A percentile compares a stretch with the other conserved stretches of the same genome.
These are phyloP conservation scores for Curvularia sp. DNA, from an alignment of 2,329 filamentous ascomycete species.

Conservation along the genomic window DNA sequence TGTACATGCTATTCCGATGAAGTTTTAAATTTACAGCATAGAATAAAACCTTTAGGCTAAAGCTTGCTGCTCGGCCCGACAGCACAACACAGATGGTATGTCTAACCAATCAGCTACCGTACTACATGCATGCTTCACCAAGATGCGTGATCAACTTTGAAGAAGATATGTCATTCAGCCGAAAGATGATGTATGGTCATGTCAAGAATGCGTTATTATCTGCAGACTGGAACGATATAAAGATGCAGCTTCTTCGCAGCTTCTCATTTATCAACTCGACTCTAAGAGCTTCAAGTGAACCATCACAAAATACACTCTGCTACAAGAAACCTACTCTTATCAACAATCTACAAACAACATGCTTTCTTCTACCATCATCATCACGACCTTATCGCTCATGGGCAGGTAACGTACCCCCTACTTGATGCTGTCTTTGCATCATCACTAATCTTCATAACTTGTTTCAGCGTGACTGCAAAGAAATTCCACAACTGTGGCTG, in stretches of 20 bases:
- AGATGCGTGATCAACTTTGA: constrained; percentile 1
- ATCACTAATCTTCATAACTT: constrained; percentile 1
- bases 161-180: not conserved
- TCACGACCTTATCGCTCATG: not conserved
- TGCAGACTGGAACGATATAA: not conserved
- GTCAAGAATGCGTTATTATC: not conserved
- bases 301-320: not conserved
- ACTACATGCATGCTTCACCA: not conserved
- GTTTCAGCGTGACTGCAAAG: constrained; percentile 1
- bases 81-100: not conserved
- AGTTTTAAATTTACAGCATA: not conserved
- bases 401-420: not conserved
- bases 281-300: not conserved
- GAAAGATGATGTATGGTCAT: not conserved
- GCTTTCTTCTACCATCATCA: not conserved
- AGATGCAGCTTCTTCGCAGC: not conserved
- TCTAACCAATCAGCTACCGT: not conserved
- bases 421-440: not conserved
- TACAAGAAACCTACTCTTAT: not conserved
- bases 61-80: not conserved
- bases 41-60: not conserved
- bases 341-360: not conserved
- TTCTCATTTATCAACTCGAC: not conserved
- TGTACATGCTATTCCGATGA: not conserved
- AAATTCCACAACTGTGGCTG: constrained; percentile 3